Evolutionary conservation across 2,329 filamentous ascomycete genomes (phyloP), one percentile per base, ranked within the genome.

Genomic region (Rhytidhysteron rufulum): DNA sequence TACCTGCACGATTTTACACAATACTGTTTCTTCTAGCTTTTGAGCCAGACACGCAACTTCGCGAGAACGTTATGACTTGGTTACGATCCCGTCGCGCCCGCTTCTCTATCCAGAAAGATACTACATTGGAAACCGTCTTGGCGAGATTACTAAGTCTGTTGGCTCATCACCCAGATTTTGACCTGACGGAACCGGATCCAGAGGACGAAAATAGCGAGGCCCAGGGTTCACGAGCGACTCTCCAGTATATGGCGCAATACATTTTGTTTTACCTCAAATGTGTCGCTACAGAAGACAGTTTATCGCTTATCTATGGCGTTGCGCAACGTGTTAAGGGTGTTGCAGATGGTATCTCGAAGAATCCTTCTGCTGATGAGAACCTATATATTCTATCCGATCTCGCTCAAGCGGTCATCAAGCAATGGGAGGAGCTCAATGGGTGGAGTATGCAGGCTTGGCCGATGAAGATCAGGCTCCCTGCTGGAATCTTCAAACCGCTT

Each of bases 301-400:
- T 97, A 13, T 85, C 86, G 0, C 72, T 95, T 45, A 89, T 98
- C 30, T 93, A 86, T 71, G 88, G 93, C 63, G 86, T 96, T 46
- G 89, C 89, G 10, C 90, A 97, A 66, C 82, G 89, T 8, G 84
- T 95, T 40, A 98, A 98, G 72, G 86, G 91, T 64, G 86, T 90
- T 8, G 78, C 80, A 31, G 93, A 98, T 62, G 86, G 80, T 10
- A 80, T 97, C 44, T 76, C 78, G 18, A 77, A 80, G 0, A 48
- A 42, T 11, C 37, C 60, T 32, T 54, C 53, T 22, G 55, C 54
- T 17, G 87, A 84, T 53, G 81, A 89, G 42, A 82, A 83, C 46
- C 74, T 98, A 1, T 95, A 96, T 60, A 82, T 90, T 5, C 69
- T 98, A 27, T 90, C 88, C 37, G 93, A 98, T 63, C 77, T 98